These are phyloP conservation scores for Aspergillus latus DNA, from an alignment of 2,329 filamentous ascomycete genomes.

Conservation along the genomic window DNA sequence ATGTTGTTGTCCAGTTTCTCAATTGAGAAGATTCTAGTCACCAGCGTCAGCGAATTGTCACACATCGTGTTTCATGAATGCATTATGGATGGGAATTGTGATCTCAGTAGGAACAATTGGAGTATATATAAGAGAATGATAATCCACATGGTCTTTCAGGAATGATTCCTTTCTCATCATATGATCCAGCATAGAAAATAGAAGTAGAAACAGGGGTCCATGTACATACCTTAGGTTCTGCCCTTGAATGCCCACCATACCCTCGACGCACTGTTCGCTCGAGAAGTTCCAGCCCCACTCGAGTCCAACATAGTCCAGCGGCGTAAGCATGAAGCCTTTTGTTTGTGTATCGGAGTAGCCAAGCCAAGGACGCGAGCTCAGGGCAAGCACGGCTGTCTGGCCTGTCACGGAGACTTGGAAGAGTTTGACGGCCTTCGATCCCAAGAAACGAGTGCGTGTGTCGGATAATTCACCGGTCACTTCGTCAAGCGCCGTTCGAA, in stretches of 20 bases:
- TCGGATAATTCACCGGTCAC: slow-evolving; percentile 94
- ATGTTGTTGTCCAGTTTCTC: slow-evolving; percentile 83
- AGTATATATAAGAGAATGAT: slow-evolving; percentile 46
- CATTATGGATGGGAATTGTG: slow-evolving; percentile 9
- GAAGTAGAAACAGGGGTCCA: slow-evolving; percentile 16
- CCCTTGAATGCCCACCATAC: slow-evolving; percentile 89
- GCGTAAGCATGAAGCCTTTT: slow-evolving; percentile 86
- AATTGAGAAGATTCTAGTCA: slow-evolving; percentile 76
- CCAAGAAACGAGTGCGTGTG: slow-evolving; percentile 90
- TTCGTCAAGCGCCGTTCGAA: slow-evolving; percentile 92
- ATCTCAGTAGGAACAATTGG: slow-evolving; percentile 99
- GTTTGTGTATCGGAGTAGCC: slow-evolving; percentile 88
- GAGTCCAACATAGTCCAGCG: slow-evolving; percentile 80
- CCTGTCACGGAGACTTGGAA: slow-evolving; percentile 88
- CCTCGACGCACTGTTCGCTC: slow-evolving; percentile 89
- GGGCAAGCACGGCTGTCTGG: slow-evolving; percentile 79
- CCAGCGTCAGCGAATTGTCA: slow-evolving; percentile 12
- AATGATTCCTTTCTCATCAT: slow-evolving; percentile 45
- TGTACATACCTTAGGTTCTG: slow-evolving; percentile 75
- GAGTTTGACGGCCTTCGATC: slow-evolving; percentile 83
- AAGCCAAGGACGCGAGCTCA: slow-evolving; percentile 94
- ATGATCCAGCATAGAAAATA: slow-evolving; percentile 36
- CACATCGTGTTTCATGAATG: neutral
- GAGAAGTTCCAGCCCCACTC: slow-evolving; percentile 97
- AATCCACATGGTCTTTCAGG: slow-evolving; percentile 46